A percentile compares a stretch with the other conserved stretches of the same genome.
phyloP scores from a whole-genome alignment of 2,329 filamentous ascomycete genomes.

The Fusarium sp. region DNA sequence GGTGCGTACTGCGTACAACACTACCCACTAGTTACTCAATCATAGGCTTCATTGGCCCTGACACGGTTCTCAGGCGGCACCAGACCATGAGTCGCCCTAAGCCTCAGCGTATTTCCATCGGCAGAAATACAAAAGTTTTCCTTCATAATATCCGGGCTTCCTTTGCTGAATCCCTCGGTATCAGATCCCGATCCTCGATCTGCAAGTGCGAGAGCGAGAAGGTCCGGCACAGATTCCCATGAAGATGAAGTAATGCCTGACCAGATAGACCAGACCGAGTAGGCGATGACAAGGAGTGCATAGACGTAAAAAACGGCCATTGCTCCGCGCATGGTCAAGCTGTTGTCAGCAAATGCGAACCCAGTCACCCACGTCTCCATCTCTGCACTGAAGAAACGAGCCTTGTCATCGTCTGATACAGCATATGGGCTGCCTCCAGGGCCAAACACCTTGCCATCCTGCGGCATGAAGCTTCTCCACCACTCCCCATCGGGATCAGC shows the following conservation, averaged over 20 bases:
- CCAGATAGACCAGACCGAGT: constrained; percentile 11
- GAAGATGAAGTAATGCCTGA: constrained; percentile 11
- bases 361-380: constrained; percentile 37
- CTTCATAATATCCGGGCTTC: not conserved
- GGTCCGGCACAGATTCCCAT: constrained; percentile 15
- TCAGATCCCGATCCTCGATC: not conserved
- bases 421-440: constrained; percentile 26
- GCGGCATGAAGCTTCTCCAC: constrained; percentile 36
- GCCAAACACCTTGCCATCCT: constrained; percentile 23
- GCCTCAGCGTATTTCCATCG: not conserved
- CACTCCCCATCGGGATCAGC: constrained; percentile 17
- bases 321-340: constrained; percentile 8
- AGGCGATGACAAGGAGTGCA: not conserved
- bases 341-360: constrained; percentile 27
- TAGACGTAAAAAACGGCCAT: constrained; percentile 19
- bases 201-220: constrained; percentile 3
- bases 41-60: not conserved
- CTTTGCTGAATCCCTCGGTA: rapidly evolving
- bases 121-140: constrained; percentile 8
- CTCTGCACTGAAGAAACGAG: constrained; percentile 3
- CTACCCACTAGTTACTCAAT: not conserved
- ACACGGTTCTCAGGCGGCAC: not conserved
- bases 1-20: not conserved
- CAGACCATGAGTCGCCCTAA: not conserved
- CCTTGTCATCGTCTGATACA: constrained; percentile 8